Evolutionary conservation across 139 green algal genomes (phyloP), one percentile per base, ranked within the genome.

Genomic region (Chlamydomonas sp.): DNA sequence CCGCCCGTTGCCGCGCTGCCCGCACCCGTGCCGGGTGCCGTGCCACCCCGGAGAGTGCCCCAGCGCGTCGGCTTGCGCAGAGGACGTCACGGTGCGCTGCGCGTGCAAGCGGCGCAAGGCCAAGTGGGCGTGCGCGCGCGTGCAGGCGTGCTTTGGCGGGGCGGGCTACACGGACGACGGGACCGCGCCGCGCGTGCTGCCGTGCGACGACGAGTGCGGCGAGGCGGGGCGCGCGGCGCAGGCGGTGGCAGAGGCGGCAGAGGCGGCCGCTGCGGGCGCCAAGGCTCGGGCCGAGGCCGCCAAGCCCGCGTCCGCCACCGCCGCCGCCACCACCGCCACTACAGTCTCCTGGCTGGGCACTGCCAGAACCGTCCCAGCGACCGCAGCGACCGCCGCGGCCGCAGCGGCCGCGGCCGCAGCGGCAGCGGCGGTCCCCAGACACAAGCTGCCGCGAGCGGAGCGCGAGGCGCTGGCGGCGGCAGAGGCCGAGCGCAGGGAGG

Each of bases 11-110:
- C 62, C 74, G 0, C 61, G 36, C 67, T 93, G 88, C 75, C 74
- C 75, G 8, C 88, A 93, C 57, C 65, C 79, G 2, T 93, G 88
- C 75, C 38, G 73, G 38, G 68, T 43, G 8, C 3, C 48, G 0
- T 93, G 88, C 75, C 88, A 93, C 48, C 4, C 28, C 3, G 84
- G 86, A 1, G 2, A 63, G n/a, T 93, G 88, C 77, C 78, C 86
- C 36, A 64, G 47, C 1, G 33, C 73, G 2, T 49, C 58, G 2
- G 33, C 16, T 24, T 93, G 87, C 73, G 28, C 39, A 30, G 71
- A 84, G 26, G 79, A 87, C 67, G 84, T 90, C 2, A 81, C 74
- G 0, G 86, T 92, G 39, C 75, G 84, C 4, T 93, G 87, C 71
- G 37, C 3, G 30, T 93, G 88, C 79, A 85, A 84, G 74, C 79